A percentile compares a stretch with the other conserved stretches of the same genome.
Conservation (phyloP, 1,284 basidiomycete species). For the Sporisorium graminicola region DNA sequence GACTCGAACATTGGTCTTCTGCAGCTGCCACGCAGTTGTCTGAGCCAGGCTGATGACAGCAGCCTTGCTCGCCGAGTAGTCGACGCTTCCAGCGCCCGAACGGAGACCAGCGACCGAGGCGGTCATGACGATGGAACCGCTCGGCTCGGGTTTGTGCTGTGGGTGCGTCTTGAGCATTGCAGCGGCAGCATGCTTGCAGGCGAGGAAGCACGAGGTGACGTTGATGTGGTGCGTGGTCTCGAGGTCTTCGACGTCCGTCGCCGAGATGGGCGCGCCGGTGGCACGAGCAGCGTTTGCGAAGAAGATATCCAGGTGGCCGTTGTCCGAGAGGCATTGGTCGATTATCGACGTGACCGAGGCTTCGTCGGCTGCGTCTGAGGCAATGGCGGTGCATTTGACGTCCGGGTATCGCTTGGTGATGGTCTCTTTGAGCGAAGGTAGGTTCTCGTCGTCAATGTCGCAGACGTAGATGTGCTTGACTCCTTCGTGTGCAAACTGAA, state of each 20-base stretch:
- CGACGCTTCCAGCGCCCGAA: slow-evolving; percentile 84
- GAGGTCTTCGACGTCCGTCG: slow-evolving; percentile 78
- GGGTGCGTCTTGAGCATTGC: slow-evolving; percentile 80
- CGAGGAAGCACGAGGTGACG: slow-evolving; percentile 88
- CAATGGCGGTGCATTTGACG: slow-evolving; percentile 74
- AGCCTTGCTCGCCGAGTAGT: slow-evolving; percentile 75
- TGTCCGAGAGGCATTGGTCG: slow-evolving; percentile 80
- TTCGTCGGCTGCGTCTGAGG: slow-evolving; percentile 87
- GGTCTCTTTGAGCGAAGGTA: slow-evolving; percentile 79
- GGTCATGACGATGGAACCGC: slow-evolving; percentile 89
- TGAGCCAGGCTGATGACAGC: slow-evolving; percentile 82
- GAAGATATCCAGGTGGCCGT: slow-evolving; percentile 89
- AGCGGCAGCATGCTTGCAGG: slow-evolving; percentile 83
- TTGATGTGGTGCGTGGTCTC: slow-evolving; percentile 85
- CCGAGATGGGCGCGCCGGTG: slow-evolving; percentile 72
- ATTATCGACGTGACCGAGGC: slow-evolving; percentile 79
- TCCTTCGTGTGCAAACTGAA: slow-evolving; percentile 73
- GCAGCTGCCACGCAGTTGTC: slow-evolving; percentile 83
- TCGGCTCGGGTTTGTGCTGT: slow-evolving; percentile 74
- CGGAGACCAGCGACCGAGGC: slow-evolving; percentile 91
- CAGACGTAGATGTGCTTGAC: slow-evolving; percentile 86
- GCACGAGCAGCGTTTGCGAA: slow-evolving; percentile 81
- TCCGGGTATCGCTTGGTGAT: slow-evolving; percentile 80
- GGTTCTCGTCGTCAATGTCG: slow-evolving; percentile 80
- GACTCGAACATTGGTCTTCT: slow-evolving; percentile 84